These are phyloP conservation scores for Teratosphaeria destructans DNA, from an alignment of 2,329 filamentous ascomycete species.

Conservation along the genomic window DNA sequence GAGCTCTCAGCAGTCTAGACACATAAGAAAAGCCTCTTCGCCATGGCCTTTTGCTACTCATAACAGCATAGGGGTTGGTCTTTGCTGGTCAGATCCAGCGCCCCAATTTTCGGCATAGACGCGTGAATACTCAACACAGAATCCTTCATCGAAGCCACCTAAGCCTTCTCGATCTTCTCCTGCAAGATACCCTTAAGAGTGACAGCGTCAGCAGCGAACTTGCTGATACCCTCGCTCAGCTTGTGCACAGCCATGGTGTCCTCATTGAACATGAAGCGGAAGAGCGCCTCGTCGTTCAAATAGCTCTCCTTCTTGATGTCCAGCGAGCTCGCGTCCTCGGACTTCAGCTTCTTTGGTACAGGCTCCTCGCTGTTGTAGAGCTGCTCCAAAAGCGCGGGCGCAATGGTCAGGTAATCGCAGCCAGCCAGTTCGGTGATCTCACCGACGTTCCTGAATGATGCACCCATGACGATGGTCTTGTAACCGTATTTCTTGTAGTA, in stretches of 20 bases:
- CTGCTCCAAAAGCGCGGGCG: constrained; percentile 87
- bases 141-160: constrained; percentile 2
- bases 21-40: neutral
- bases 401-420: constrained; percentile 98
- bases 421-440: constrained; percentile 98
- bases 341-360: constrained; percentile 89
- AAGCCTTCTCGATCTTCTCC: constrained; percentile 56
- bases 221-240: constrained; percentile 97
- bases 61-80: neutral
- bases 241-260: constrained; percentile 99
- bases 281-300: constrained; percentile 76
- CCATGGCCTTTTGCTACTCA: neutral
- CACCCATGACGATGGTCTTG: constrained; percentile 99
- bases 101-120: neutral
- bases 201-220: constrained; percentile 91
- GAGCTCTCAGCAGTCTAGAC: neutral
- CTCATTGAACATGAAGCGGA: constrained; percentile 99
- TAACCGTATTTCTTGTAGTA: constrained; percentile 99
- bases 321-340: constrained; percentile 52
- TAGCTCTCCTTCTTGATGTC: constrained; percentile 82
- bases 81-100: neutral
- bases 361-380: constrained; percentile 71
- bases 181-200: constrained; percentile 88
- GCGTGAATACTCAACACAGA: neutral
- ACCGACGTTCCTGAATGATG: constrained; percentile 89